Base-by-base conservation (phyloP, 2,329 filamentous ascomycete species). In the Cladorrhinum sp. region DNA sequence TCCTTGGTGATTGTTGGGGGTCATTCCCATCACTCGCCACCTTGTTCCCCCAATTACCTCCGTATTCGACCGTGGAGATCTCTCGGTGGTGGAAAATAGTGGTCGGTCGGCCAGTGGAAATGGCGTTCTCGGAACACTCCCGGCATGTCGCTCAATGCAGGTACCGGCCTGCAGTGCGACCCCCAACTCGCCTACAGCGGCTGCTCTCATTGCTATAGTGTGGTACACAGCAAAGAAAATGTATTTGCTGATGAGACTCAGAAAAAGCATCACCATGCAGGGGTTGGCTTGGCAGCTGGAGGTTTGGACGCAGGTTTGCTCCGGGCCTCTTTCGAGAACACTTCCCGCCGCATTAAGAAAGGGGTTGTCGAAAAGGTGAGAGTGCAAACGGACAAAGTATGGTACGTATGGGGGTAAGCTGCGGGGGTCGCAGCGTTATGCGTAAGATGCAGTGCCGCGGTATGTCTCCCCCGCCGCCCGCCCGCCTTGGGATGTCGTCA, bases 381-480 rank as follows among this genome's bases (percentile, higher is more conserved):
- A 50, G 38, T 20, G 29, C 18, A 36, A 53, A 38, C 50, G 27
- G 32, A 58, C 20, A 52, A 48, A 50, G 36, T 38, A 53, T 25
- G 36, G 38, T 16, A 32, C 41, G 41, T 45, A 18, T 45, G 41
- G 41, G 41, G 41, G 41, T 22, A 4, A n/a, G 36, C 16, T 41
- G 36, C 36, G 22, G 38, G 27, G 18, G 54, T 48, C 54, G 24
- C 48, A 58, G 25, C 18, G 41, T 58, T 38, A 58, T 58, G 57
- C 57, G 50, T 27, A 53, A 29, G n/a, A 24, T 58, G 57, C 50
- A 58, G 57, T 58, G 49, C 57, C 57, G 53, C 41, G 53, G 10
- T 22, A 56, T 49, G 36, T 48, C 13, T n/a, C 41, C 41, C 32
- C 23, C 22, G 51, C 32, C 27, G 29, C 10, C 16, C 13, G 52